phyloP scores from a whole-genome alignment of 2,329 filamentous ascomycete species.

The Talaromyces islandicus region DNA sequence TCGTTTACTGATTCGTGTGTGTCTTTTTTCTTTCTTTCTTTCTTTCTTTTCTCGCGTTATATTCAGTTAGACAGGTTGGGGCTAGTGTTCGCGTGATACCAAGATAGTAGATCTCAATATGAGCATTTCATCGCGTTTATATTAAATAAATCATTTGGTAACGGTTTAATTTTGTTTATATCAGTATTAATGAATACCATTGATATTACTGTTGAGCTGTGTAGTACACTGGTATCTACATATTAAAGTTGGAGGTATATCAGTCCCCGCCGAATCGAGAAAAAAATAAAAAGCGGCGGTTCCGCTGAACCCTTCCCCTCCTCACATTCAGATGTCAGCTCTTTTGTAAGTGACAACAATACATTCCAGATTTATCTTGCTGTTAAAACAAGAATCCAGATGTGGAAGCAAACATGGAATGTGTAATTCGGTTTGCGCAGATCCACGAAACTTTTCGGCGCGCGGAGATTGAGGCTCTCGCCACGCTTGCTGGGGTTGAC shows the following conservation, averaged over 20 bases:
- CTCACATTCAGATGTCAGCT: neutral
- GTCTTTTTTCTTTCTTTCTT: too few relatives aligned
- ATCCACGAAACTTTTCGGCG: slow-evolving; percentile 84
- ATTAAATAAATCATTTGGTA: neutral
- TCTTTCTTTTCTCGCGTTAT: neutral
- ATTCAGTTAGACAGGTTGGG: neutral
- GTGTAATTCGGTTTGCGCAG: slow-evolving; percentile 84
- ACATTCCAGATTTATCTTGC: neutral
- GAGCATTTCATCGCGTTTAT: neutral
- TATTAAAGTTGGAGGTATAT: neutral
- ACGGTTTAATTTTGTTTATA: neutral
- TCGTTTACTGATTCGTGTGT: neutral
- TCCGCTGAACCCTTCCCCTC: neutral
- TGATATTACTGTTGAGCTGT: neutral
- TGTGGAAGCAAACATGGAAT: slow-evolving; percentile 51
- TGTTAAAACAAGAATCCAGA: neutral
- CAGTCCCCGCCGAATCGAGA: neutral
- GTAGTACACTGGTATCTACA: neutral
- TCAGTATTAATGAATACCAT: neutral
- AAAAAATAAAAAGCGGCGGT: neutral
- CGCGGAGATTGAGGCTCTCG: slow-evolving; percentile 77
- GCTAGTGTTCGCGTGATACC: neutral
- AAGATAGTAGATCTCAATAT: neutral
- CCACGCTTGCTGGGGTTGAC: slow-evolving; percentile 59
- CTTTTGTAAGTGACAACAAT: neutral